A percentile compares a stretch with the other conserved stretches of the same genome.
phyloP scores from a whole-genome alignment of 345 rosid species.

The Carallia brachiata region DNA sequence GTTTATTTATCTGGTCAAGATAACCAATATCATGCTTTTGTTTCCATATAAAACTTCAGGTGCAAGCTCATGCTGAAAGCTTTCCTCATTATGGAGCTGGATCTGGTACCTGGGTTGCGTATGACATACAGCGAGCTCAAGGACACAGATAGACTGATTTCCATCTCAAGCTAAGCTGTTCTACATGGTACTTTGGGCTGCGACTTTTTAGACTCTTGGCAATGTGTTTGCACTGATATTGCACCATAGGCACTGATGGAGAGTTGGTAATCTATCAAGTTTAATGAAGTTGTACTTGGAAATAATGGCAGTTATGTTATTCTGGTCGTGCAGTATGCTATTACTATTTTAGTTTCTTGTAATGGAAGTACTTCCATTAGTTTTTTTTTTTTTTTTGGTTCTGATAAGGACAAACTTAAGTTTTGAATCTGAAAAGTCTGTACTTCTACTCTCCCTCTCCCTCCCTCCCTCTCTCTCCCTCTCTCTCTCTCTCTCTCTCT shows the following conservation, averaged over 20 bases:
- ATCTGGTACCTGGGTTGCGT: conserved; percentile 65
- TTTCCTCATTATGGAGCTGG: conserved; percentile 73
- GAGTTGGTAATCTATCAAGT: conserved; percentile 16
- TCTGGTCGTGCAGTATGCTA: conserved; percentile 13
- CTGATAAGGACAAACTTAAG: neutral
- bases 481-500: too few species aligned
- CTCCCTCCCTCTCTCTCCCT: too few species aligned
- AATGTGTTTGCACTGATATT: conserved; percentile 29
- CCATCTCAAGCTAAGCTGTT: conserved; percentile 24
- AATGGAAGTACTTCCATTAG: conserved; percentile 10
- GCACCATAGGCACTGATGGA: conserved; percentile 20
- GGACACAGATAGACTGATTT: conserved; percentile 60
- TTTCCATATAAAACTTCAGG: conserved; percentile 36
- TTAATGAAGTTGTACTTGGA: conserved; percentile 30
- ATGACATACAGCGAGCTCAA: conserved; percentile 65
- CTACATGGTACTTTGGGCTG: conserved; percentile 42
- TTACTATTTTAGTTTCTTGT: conserved; percentile 17
- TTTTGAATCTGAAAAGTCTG: neutral
- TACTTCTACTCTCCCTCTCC: too few species aligned
- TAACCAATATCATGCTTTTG: neutral
- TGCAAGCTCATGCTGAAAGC: conserved; percentile 58
- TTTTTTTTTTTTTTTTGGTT: conserved; percentile 11
- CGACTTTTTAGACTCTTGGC: conserved; percentile 32
- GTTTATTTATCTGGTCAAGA: neutral
- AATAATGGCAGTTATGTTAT: conserved; percentile 21